A percentile compares a stretch with the other conserved stretches of the same genome.
Evolutionary conservation across 2,329 filamentous ascomycete genomes (phyloP).

Genomic region (Akanthomyces muscarius): DNA sequence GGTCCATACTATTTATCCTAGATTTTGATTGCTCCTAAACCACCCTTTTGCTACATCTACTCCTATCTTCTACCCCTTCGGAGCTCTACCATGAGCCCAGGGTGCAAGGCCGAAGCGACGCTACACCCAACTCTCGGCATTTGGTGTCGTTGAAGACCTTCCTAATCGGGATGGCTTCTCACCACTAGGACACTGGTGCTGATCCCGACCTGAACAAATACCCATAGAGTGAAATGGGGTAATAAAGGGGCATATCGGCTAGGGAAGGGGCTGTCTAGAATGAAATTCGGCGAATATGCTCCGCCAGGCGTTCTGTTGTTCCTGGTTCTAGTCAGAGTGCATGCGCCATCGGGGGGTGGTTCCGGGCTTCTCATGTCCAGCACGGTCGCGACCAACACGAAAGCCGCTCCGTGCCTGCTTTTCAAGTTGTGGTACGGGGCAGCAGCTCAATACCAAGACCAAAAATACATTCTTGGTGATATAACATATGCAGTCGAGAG

Average conservation of each 20-base stretch:
- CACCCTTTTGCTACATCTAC: background rate
- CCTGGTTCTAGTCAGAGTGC: background rate
- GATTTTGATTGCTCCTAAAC: too few species aligned
- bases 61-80: background rate
- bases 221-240: background rate
- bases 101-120: too few species aligned
- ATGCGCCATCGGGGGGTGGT: too few species aligned
- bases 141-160: background rate
- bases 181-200: background rate
- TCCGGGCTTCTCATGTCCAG: too few species aligned
- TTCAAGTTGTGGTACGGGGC: too few species aligned
- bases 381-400: too few species aligned
- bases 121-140: background rate
- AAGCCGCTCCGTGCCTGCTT: too few species aligned
- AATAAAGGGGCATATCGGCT: background rate
- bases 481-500: too few species aligned
- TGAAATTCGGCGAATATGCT: background rate
- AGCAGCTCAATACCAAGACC: too few species aligned
- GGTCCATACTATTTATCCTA: background rate
- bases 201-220: background rate
- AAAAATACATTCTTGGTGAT: too few species aligned
- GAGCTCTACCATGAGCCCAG: background rate
- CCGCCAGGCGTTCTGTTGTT: background rate
- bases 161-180: background rate
- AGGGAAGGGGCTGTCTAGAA: background rate